These are phyloP conservation scores for Delphinella strobiligena DNA, from an alignment of 2,329 filamentous ascomycete species.

Conservation along the genomic window DNA sequence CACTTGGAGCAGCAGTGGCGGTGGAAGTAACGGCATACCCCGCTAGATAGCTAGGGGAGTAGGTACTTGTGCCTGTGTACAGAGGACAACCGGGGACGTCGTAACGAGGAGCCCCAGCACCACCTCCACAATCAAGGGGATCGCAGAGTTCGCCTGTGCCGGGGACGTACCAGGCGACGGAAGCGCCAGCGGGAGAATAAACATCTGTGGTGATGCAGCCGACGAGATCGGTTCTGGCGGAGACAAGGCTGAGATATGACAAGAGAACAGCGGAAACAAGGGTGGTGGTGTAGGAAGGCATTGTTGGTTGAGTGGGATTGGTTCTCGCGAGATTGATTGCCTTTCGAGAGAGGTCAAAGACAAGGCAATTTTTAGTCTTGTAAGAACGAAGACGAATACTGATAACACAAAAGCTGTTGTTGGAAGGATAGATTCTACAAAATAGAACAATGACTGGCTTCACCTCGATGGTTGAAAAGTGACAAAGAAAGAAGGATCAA, in stretches of 20 bases:
- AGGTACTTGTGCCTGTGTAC: conserved; percentile 45
- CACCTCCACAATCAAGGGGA: conserved; percentile 55
- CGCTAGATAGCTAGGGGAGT: conserved; percentile 39
- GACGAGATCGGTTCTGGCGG: conserved; percentile 26
- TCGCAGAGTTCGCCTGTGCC: conserved; percentile 53
- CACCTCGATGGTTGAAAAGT: too few relatives aligned
- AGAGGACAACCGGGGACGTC: conserved; percentile 47
- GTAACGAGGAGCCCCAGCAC: conserved; percentile 40
- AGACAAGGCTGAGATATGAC: conserved; percentile 8
- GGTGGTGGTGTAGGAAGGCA: neutral
- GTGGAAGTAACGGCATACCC: conserved; percentile 14
- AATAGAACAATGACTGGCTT: too few relatives aligned
- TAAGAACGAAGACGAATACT: too few relatives aligned
- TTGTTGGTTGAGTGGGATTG: neutral
- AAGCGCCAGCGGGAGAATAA: conserved; percentile 29
- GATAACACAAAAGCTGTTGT: too few relatives aligned
- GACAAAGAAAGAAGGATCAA: neutral
- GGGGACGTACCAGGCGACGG: conserved; percentile 48
- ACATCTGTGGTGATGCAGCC: conserved; percentile 33
- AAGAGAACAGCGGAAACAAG: neutral
- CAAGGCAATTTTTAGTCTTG: too few relatives aligned
- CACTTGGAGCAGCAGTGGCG: conserved; percentile 4
- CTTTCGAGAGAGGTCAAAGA: too few relatives aligned
- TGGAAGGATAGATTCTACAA: too few relatives aligned
- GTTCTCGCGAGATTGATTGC: too few relatives aligned